Percentiles rank a stretch among this genome's conserved stretches.
These are phyloP conservation scores for Tulasnella sp. DNA, from an alignment of 768 basidiomycete genomes.

Conservation along the genomic window DNA sequence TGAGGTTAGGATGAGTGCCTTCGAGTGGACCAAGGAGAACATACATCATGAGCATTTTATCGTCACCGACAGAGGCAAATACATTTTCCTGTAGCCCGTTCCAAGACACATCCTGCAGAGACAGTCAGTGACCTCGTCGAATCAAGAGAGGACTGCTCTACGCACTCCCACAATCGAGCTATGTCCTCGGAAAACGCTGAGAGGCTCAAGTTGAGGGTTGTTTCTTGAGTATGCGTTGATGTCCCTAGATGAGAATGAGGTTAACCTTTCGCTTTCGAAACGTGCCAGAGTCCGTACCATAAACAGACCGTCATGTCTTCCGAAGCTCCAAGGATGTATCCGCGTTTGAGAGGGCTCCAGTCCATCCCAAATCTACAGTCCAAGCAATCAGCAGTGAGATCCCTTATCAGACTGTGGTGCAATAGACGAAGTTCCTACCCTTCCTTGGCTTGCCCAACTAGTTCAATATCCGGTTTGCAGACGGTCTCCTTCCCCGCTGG, in stretches of 20 bases:
- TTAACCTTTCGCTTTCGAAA: not conserved
- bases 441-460: constrained; percentile 88
- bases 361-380: constrained; percentile 75
- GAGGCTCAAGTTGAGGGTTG: constrained; percentile 76
- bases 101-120: constrained; percentile 90
- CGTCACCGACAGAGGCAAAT: constrained; percentile 94
- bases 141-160: constrained; percentile 26
- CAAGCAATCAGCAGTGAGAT: constrained; percentile 37
- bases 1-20: not conserved
- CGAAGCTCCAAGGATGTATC: constrained; percentile 84
- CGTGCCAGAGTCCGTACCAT: constrained; percentile 55
- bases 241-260: constrained; percentile 59
- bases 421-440: constrained; percentile 54
- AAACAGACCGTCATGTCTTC: constrained; percentile 96
- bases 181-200: constrained; percentile 81
- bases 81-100: constrained; percentile 74
- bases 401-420: not conserved
- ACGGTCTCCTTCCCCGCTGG: constrained; percentile 61
- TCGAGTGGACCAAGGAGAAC: constrained; percentile 36
- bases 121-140: not conserved
- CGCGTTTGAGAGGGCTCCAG: constrained; percentile 82
- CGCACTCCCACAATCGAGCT: constrained; percentile 86
- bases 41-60: constrained; percentile 89
- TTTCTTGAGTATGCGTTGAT: constrained; percentile 80
- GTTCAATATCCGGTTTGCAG: constrained; percentile 85